Conservation (phyloP, 2,329 filamentous ascomycete species). For the Calonectria pseudoreteaudii region DNA sequence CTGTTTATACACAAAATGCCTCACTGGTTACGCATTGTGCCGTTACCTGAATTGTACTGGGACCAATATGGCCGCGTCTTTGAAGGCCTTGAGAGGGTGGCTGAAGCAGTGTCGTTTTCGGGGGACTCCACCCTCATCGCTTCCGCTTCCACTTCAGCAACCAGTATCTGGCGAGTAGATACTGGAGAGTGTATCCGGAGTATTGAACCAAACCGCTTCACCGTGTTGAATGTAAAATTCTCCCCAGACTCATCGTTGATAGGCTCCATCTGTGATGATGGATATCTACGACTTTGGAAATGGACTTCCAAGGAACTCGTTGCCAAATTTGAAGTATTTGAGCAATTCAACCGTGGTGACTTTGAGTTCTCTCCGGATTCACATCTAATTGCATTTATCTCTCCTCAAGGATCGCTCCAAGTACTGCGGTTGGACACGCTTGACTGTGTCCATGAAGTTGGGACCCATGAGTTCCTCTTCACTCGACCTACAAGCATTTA, state of each 20-base stretch:
- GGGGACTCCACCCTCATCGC: neutral
- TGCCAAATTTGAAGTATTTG: neutral
- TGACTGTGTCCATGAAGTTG: neutral
- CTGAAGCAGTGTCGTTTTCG: neutral
- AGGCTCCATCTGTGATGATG: neutral
- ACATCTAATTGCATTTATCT: neutral
- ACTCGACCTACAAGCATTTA: neutral
- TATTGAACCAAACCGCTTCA: neutral
- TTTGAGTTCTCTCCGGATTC: slow-evolving; percentile 8
- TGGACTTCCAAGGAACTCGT: neutral
- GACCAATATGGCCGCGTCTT: neutral
- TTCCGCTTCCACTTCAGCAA: neutral
- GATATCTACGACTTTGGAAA: neutral
- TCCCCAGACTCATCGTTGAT: neutral
- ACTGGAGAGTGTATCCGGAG: neutral
- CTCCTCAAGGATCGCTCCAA: neutral
- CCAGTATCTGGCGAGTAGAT: slow-evolving; percentile 9
- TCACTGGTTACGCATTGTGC: neutral
- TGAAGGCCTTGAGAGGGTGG: neutral
- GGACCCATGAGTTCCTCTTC: neutral
- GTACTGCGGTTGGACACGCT: neutral
- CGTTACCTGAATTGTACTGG: neutral
- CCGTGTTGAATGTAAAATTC: neutral
- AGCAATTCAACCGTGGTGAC: neutral
- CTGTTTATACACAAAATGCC: neutral